These are phyloP conservation scores for Chaetoscypha palmicola DNA, from an alignment of 2,329 filamentous ascomycete species.

Conservation along the genomic window DNA sequence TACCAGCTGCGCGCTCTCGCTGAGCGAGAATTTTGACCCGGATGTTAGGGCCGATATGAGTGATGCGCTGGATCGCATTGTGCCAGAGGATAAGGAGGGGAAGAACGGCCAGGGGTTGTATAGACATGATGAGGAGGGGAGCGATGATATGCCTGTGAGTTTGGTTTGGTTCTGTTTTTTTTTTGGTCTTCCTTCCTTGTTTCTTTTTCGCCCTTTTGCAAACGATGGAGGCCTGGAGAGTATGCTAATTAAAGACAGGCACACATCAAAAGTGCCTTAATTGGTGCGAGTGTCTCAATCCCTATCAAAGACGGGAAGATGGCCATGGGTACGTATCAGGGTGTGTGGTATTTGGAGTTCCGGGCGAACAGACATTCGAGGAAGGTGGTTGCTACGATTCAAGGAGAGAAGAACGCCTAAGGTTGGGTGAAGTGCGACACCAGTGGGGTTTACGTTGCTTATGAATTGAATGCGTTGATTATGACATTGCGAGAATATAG, in stretches of 20 bases:
- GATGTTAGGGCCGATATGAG: slow-evolving; percentile 88
- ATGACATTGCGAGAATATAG: too few relatives aligned
- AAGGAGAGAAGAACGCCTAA: slow-evolving; percentile 69
- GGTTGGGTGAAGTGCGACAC: too few relatives aligned
- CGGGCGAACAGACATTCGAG: slow-evolving; percentile 67
- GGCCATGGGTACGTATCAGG: slow-evolving; percentile 67
- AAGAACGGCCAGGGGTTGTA: slow-evolving; percentile 59
- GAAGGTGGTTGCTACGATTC: slow-evolving; percentile 85
- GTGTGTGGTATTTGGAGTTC: slow-evolving; percentile 95
- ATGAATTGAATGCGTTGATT: too few relatives aligned
- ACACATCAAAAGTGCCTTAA: slow-evolving; percentile 84
- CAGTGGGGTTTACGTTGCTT: neutral
- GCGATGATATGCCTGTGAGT: slow-evolving; percentile 86
- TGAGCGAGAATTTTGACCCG: slow-evolving; percentile 87
- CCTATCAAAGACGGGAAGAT: slow-evolving; percentile 83
- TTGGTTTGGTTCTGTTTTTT: slow-evolving; percentile 4
- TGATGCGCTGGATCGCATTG: slow-evolving; percentile 85
- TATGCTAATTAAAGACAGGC: slow-evolving; percentile 46
- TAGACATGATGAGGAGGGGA: slow-evolving; percentile 77
- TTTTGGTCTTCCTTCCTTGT: too few relatives aligned
- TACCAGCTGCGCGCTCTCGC: slow-evolving; percentile 79
- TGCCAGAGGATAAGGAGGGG: slow-evolving; percentile 70
- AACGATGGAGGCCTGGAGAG: too few relatives aligned
- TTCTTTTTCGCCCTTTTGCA: too few relatives aligned
- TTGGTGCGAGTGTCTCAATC: slow-evolving; percentile 84